These are phyloP conservation scores for Microascus cirrosus DNA, from an alignment of 2,329 filamentous ascomycete genomes.

Conservation along the genomic window DNA sequence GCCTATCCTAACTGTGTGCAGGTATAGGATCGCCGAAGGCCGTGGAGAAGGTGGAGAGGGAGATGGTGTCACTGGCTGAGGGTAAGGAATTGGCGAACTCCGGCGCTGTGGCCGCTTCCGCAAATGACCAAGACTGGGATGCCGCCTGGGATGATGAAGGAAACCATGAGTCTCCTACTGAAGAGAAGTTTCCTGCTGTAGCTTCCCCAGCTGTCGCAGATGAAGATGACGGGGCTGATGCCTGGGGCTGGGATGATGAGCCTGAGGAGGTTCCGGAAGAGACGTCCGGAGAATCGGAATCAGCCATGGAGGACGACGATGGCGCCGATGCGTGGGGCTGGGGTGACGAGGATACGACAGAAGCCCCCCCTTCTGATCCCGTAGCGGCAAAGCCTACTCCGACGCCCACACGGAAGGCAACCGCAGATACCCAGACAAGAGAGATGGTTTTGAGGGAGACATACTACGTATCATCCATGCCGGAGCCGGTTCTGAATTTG, in stretches of 20 bases:
- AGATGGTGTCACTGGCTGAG: conserved; percentile 58
- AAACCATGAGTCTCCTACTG: conserved; percentile 10
- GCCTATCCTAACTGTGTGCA: background rate
- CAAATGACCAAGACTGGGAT: conserved; percentile 57
- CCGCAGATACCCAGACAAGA: conserved; percentile 24
- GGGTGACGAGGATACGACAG: conserved; percentile 54
- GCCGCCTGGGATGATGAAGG: conserved; percentile 63
- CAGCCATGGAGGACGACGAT: conserved; percentile 27
- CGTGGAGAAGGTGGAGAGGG: conserved; percentile 78
- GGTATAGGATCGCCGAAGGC: conserved; percentile 51
- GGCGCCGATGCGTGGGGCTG: conserved; percentile 70
- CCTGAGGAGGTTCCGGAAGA: conserved; percentile 28
- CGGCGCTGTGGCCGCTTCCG: conserved; percentile 29
- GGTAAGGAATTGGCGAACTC: conserved; percentile 53
- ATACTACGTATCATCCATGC: conserved; percentile 82
- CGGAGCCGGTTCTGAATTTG: conserved; percentile 62
- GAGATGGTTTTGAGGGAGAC: conserved; percentile 74
- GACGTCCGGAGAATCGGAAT: conserved; percentile 6
- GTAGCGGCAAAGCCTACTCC: conserved; percentile 7
- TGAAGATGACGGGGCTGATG: conserved; percentile 44
- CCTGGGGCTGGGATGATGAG: conserved; percentile 78
- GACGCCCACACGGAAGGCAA: conserved; percentile 9
- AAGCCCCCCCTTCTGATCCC: conserved; percentile 9
- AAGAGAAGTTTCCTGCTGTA: conserved; percentile 7
- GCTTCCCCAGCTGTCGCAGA: conserved; percentile 1